Conservation (phyloP, 2,329 filamentous ascomycete genomes). For the Dichotomopilus funicola region DNA sequence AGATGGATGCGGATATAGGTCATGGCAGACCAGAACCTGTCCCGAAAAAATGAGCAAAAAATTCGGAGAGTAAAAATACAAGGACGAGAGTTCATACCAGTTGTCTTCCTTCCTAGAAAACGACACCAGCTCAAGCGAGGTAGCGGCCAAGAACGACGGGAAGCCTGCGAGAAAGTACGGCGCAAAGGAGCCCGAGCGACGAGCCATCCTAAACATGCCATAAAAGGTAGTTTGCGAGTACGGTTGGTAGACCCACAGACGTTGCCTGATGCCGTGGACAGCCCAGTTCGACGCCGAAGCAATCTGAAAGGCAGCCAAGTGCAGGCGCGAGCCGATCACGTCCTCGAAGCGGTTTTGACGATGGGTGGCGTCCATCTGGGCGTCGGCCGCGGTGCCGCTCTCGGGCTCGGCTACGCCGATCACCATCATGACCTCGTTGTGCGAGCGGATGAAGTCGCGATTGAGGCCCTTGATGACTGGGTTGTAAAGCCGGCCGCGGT, state of each 20-base stretch:
- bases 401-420: slow-evolving; percentile 57
- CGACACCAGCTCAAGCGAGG: slow-evolving; percentile 28
- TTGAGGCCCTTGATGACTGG: slow-evolving; percentile 49
- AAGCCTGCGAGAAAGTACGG: slow-evolving; percentile 34
- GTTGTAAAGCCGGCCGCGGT: slow-evolving; percentile 50
- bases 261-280: slow-evolving; percentile 45
- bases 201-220: slow-evolving; percentile 34
- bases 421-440: slow-evolving; percentile 58
- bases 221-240: slow-evolving; percentile 45
- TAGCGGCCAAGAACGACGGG: slow-evolving; percentile 33
- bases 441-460: slow-evolving; percentile 50
- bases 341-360: slow-evolving; percentile 44
- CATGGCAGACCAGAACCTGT: slow-evolving; percentile 8
- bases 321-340: slow-evolving; percentile 36
- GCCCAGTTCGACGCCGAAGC: slow-evolving; percentile 45
- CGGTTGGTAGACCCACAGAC: slow-evolving; percentile 49
- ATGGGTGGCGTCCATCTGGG: slow-evolving; percentile 34
- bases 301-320: slow-evolving; percentile 30
- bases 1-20: slow-evolving; percentile 42
- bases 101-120: neutral
- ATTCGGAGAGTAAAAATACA: too few relatives aligned
- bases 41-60: slow-evolving; percentile 11
- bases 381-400: slow-evolving; percentile 32
- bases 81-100: slow-evolving; percentile 4
- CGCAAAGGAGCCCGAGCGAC: slow-evolving; percentile 28